A percentile compares a stretch with the other conserved stretches of the same genome.
Evolutionary conservation across 1,139 yeast species (phyloP).

Genomic region (Zygoascus meyerae): DNA sequence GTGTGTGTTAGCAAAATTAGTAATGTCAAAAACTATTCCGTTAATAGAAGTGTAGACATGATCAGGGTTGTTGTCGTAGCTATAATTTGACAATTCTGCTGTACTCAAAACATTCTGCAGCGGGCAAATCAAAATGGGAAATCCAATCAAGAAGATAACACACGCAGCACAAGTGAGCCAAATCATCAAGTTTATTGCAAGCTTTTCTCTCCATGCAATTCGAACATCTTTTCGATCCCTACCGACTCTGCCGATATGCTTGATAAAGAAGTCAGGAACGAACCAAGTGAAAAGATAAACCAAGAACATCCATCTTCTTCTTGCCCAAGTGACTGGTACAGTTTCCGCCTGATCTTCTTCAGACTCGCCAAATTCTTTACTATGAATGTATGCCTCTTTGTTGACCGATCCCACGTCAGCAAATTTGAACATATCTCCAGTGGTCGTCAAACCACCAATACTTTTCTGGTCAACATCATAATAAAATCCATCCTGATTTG

Average conservation of each 20-base stretch:
- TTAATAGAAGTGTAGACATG: slow-evolving; percentile 35
- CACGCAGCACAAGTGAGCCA: slow-evolving; percentile 36
- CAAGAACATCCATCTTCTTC: slow-evolving; percentile 35
- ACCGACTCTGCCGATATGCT: slow-evolving; percentile 28
- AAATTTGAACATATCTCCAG: slow-evolving; percentile 37
- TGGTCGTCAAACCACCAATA: slow-evolving; percentile 30
- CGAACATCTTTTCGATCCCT: slow-evolving; percentile 34
- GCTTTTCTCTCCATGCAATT: slow-evolving; percentile 40
- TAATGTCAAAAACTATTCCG: slow-evolving; percentile 37
- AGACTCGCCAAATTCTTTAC: slow-evolving; percentile 30
- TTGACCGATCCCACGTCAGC: slow-evolving; percentile 28
- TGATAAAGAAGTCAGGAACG: slow-evolving; percentile 36
- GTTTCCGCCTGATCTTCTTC: slow-evolving; percentile 34
- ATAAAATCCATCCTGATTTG: slow-evolving; percentile 29
- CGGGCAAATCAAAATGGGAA: slow-evolving; percentile 39
- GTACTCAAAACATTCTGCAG: slow-evolving; percentile 34
- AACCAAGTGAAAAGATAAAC: slow-evolving; percentile 38
- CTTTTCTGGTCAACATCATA: slow-evolving; percentile 34
- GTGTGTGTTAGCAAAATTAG: slow-evolving; percentile 36
- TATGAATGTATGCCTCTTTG: slow-evolving; percentile 28
- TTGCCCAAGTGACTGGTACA: slow-evolving; percentile 24
- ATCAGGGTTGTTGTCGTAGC: slow-evolving; percentile 28
- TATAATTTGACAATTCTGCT: slow-evolving; percentile 32
- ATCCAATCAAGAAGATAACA: slow-evolving; percentile 36
- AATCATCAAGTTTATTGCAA: slow-evolving; percentile 39